A percentile compares a stretch with the other conserved stretches of the same genome.
These are phyloP conservation scores for Fusarium multiceps DNA, from an alignment of 2,329 filamentous ascomycete genomes.

Conservation along the genomic window DNA sequence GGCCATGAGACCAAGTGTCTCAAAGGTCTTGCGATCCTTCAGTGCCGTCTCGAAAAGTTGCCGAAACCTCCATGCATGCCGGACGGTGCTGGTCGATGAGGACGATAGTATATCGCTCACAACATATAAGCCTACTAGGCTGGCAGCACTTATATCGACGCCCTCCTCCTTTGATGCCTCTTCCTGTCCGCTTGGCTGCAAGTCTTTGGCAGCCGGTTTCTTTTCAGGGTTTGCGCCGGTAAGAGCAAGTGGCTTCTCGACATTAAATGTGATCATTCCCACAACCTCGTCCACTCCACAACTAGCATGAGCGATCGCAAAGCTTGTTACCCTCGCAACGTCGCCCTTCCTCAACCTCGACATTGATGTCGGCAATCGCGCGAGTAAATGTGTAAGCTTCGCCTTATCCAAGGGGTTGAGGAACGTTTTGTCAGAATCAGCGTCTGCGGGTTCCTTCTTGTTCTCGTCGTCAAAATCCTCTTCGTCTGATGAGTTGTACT, in stretches of 20 bases:
- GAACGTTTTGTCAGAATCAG: constrained; percentile 68
- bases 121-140: constrained; percentile 84
- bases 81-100: constrained; percentile 78
- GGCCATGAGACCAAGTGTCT: constrained; percentile 78
- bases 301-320: constrained; percentile 88
- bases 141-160: constrained; percentile 75
- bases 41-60: constrained; percentile 82
- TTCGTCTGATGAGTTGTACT: constrained; percentile 89
- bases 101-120: constrained; percentile 82
- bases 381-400: constrained; percentile 85
- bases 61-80: constrained; percentile 88
- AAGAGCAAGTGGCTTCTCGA: constrained; percentile 79
- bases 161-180: constrained; percentile 55
- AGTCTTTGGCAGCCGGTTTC: constrained; percentile 52
- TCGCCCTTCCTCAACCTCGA: constrained; percentile 84
- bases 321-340: constrained; percentile 84
- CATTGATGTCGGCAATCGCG: constrained; percentile 80
- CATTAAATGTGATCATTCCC: constrained; percentile 85
- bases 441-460: constrained; percentile 58
- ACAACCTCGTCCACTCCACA: constrained; percentile 90
- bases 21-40: constrained; percentile 75
- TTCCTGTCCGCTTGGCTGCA: constrained; percentile 47
- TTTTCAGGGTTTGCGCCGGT: constrained; percentile 75
- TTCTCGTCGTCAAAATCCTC: constrained; percentile 75
- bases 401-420: constrained; percentile 86